Evolutionary conservation across 2,329 filamentous ascomycete genomes (phyloP), one percentile per base, ranked within the genome.

Genomic region (Leptodontidium sp.): DNA sequence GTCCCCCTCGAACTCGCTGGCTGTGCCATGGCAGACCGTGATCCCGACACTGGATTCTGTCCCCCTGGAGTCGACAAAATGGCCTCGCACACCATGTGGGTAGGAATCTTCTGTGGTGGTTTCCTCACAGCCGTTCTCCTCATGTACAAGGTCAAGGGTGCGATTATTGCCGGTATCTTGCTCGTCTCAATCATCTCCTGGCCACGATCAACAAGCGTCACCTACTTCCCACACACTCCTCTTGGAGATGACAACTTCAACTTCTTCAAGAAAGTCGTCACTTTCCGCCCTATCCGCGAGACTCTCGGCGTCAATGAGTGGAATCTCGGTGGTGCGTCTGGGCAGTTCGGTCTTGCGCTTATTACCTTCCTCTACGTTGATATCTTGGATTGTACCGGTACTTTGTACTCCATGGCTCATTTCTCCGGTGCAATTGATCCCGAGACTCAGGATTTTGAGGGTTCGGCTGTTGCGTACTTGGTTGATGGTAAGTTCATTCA

Each of bases 321-420:
- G 90, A 82, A 91, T 74, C 83, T 97, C n/a, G 81, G 85, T 9
- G 76, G 74, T 8, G 84, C 84, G 2, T 89, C 91, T 8, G 88
- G 88, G 4, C 90, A 96, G 76, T 97, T 97, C 76, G 92, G 91
- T 32, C 84, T 97, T 62, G 93, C 93, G 0, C 88, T 97, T 72
- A 90, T 97, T 79, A 97, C 93, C 1, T 97, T 97, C 82, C 85
- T 97, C 29, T 97, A 97, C 76, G 93, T 97, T 72, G 93, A 97
- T 77, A 95, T 97, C 70, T 87, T 97, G 57, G 93, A 97, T 79
- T 90, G 89, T 73, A 97, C 93, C 0, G 93, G 93, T 74, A 97
- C 93, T 0, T 82, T 97, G 69, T 97, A 97, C 82, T 92, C 92
- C 21, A 97, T 97, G 93, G 93, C 93, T 21, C 90, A 90, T 38